A percentile compares a stretch with the other conserved stretches of the same genome.
phyloP scores from a whole-genome alignment of 2,329 filamentous ascomycete species.

The Geosmithia putterillii region DNA sequence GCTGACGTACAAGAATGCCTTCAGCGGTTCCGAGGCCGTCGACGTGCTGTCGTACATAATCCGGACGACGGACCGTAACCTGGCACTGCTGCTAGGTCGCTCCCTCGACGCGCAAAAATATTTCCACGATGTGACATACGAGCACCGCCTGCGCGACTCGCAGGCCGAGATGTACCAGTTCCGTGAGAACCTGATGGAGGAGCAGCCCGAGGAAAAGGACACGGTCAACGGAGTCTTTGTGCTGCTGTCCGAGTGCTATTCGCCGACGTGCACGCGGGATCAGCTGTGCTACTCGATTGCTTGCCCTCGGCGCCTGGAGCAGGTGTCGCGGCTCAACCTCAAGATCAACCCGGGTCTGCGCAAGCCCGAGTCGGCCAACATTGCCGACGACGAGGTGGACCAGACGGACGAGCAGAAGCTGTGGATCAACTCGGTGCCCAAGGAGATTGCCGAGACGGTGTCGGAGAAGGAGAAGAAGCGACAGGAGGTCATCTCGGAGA shows the following conservation, averaged over 20 bases:
- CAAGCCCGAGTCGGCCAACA: constrained; percentile 39
- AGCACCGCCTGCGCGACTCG: constrained; percentile 90
- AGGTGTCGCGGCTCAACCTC: constrained; percentile 86
- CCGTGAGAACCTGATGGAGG: constrained; percentile 80
- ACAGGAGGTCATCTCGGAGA: constrained; percentile 94
- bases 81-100: constrained; percentile 80
- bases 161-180: constrained; percentile 94
- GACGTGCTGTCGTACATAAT: constrained; percentile 95
- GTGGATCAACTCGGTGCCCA: constrained; percentile 97
- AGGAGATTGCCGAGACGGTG: constrained; percentile 84
- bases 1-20: constrained; percentile 91
- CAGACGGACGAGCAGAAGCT: constrained; percentile 93
- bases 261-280: constrained; percentile 89
- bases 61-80: constrained; percentile 87
- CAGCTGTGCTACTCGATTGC: constrained; percentile 97
- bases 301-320: constrained; percentile 83
- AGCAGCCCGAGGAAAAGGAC: constrained; percentile 57
- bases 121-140: constrained; percentile 98
- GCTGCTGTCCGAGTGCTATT: constrained; percentile 92
- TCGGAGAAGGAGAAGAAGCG: constrained; percentile 91
- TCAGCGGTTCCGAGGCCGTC: constrained; percentile 89
- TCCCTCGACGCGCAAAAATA: constrained; percentile 96
- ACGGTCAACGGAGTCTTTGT: constrained; percentile 93
- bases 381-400: constrained; percentile 69
- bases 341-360: constrained; percentile 85